Base-by-base conservation (phyloP, 2,329 filamentous ascomycete genomes). In the Orbilia blumenaviensis region DNA sequence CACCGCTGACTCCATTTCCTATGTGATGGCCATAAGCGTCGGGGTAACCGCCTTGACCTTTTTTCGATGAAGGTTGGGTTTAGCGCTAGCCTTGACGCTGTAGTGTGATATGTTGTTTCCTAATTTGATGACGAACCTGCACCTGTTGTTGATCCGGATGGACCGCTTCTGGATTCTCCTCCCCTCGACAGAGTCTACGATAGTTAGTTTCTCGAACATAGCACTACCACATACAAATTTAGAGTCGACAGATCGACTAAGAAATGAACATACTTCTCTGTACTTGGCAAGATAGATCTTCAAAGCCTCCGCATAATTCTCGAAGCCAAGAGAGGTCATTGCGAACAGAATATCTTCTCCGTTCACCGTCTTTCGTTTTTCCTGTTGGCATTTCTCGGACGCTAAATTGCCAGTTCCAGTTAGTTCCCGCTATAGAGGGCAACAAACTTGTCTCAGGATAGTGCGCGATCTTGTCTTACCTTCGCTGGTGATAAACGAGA, bases 401-500 rank as follows among this genome's bases (percentile, higher is more conserved):
- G 95, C 95, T 98, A 66, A 60, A 64, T 41, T 46, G 56, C 60
- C 56, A 46, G 38, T 42, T 29, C 25, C n/a, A 36, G 62, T 63
- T 36, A 62, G 64, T 62, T 71, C 71, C 27, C 62, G 32, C 27
- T 23, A n/a, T 23, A n/a, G 21, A 23, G 25, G 48, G 76, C 46
- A 56, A 66, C 66, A 72, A 69, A 78, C 67, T 56, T 56, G 52
- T 56, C 52, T 38, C 52, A 38, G 50, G n/a, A 54, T 32, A 63
- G 25, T 10, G 23, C 29, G 62, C 54, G 52, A 36, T 16, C 61
- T 18, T 36, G 85, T 91, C 64, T 82, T 84, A 97, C 95, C 95
- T 88, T 99, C 95, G 83, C 94, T 98, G 36, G 95, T 99, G 82
- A 99, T 98, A 87, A 99, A 99, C 5, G 93, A 97, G 86, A 99